Evolutionary conservation across 2,329 filamentous ascomycete genomes (phyloP).

Genomic region (Aspergillus spinulosporus): DNA sequence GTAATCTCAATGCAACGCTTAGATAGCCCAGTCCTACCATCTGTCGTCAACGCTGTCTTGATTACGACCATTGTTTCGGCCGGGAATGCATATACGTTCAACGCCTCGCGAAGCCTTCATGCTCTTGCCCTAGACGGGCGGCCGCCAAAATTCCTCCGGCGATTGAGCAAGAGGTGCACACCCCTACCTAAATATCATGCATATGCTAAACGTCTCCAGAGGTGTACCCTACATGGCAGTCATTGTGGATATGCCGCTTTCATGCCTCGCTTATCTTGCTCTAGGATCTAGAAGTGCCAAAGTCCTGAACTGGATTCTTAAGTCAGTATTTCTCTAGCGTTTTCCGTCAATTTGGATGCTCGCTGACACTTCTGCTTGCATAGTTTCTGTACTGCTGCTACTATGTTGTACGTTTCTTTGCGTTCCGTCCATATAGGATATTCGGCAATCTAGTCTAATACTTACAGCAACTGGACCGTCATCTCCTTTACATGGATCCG

Average conservation of each 20-base stretch:
- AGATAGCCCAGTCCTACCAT: slow-evolving; percentile 3
- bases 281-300: slow-evolving; percentile 3
- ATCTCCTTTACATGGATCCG: slow-evolving; percentile 9
- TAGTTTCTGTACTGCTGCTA: slow-evolving; percentile 10
- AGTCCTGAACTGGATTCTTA: slow-evolving; percentile 8
- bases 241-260: slow-evolving; percentile 4
- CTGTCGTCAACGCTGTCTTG: slow-evolving; percentile 5
- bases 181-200: too few species aligned
- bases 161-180: slow-evolving; percentile 1
- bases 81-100: slow-evolving; percentile 9
- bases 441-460: background rate
- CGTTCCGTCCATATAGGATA: background rate
- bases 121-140: slow-evolving; percentile 5
- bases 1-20: slow-evolving; percentile 10
- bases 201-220: too few species aligned
- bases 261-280: slow-evolving; percentile 3
- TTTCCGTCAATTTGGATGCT: background rate
- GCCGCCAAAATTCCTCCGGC: slow-evolving; percentile 1
- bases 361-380: background rate
- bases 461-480: slow-evolving; percentile 4
- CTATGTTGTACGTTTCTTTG: slow-evolving; percentile 3
- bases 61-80: slow-evolving; percentile 3
- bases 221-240: slow-evolving; percentile 7
- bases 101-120: slow-evolving; percentile 5
- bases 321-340: background rate